Evolutionary conservation across 2,329 filamentous ascomycete species (phyloP).

Genomic region (Aspergillus sergii): DNA sequence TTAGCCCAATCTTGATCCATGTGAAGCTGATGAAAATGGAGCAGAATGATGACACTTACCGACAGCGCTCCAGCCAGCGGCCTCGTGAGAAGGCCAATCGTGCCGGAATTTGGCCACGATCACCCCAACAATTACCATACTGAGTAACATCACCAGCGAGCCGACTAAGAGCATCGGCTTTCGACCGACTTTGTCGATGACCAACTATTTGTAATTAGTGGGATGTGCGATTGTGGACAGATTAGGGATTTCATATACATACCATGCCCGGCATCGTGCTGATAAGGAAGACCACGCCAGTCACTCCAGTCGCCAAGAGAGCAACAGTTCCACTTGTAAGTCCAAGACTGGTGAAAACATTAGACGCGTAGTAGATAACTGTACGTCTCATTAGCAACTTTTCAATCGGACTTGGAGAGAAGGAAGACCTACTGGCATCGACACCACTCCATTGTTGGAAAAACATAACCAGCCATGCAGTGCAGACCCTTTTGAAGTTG

Average conservation of each 20-base stretch:
- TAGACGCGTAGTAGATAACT: constrained; percentile 48
- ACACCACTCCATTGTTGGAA: constrained; percentile 52
- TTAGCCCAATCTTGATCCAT: neutral
- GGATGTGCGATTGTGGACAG: neutral
- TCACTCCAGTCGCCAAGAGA: constrained; percentile 38
- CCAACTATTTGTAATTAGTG: constrained; percentile 16
- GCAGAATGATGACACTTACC: constrained; percentile 17
- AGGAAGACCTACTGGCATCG: constrained; percentile 35
- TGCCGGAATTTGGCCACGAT: constrained; percentile 33
- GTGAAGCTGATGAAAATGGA: neutral
- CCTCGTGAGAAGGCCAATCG: constrained; percentile 29
- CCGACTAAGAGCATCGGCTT: constrained; percentile 33
- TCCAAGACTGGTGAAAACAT: constrained; percentile 39
- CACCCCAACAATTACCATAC: constrained; percentile 30
- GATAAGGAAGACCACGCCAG: constrained; percentile 36
- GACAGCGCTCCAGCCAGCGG: constrained; percentile 32
- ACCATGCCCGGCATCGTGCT: constrained; percentile 36
- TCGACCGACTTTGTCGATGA: constrained; percentile 32
- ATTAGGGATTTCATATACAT: constrained; percentile 19
- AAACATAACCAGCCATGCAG: constrained; percentile 51
- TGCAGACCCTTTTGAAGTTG: constrained; percentile 53
- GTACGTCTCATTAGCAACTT: neutral
- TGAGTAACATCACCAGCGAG: constrained; percentile 26
- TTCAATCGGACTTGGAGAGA: neutral
- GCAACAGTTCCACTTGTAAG: constrained; percentile 36